Evolutionary conservation across 371 early-diverging fungal genomes (phyloP).

Genomic region (Circinella umbellata): DNA sequence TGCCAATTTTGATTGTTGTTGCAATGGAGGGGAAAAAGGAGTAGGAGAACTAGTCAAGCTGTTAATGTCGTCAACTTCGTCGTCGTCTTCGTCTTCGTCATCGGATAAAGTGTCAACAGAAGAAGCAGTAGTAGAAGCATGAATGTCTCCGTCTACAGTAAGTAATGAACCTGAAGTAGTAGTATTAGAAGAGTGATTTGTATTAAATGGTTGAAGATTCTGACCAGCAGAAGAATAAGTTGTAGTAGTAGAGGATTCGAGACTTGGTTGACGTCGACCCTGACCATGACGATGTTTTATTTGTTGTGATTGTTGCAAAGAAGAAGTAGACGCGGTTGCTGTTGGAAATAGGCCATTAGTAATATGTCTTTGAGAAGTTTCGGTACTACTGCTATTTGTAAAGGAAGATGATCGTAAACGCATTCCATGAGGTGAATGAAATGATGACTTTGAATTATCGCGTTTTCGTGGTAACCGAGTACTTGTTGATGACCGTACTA

Average conservation of each 20-base stretch:
- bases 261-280: background rate
- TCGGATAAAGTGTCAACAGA: background rate
- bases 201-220: background rate
- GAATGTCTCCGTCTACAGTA: background rate
- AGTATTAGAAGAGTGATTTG: background rate
- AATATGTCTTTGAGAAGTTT: no score
- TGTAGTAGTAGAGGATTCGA: background rate
- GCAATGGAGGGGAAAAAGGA: background rate
- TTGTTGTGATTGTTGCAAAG: no score
- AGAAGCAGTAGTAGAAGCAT: background rate
- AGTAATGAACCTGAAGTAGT: background rate
- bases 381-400: background rate
- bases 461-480: background rate
- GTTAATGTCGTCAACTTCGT: background rate
- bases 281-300: no score
- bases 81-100: background rate
- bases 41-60: no score
- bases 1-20: background rate
- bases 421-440: background rate
- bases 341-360: background rate
- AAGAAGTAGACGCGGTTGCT: background rate
- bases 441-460: constrained; percentile 4
- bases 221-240: constrained; percentile 5
- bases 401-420: background rate
- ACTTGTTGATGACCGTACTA: background rate